phyloP scores from a whole-genome alignment of 169 alveolate species.

The Babesia divergens region DNA sequence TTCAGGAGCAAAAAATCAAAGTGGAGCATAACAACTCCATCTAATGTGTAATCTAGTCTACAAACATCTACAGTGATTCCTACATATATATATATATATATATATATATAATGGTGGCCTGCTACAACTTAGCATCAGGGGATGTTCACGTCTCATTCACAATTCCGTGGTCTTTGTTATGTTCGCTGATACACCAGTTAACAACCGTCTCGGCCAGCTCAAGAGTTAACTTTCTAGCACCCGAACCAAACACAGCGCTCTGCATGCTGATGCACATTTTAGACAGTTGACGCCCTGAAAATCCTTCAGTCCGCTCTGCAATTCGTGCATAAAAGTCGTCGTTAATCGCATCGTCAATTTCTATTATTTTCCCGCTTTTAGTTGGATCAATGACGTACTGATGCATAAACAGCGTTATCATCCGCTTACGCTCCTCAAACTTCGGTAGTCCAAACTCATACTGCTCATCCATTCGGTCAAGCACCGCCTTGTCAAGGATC shows the following conservation, averaged over 20 bases:
- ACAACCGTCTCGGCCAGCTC: constrained; percentile 79
- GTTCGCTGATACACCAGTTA: constrained; percentile 72
- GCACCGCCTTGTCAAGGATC: constrained; percentile 90
- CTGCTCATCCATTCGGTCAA: constrained; percentile 93
- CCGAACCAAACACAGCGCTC: constrained; percentile 79
- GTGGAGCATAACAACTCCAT: too few species aligned
- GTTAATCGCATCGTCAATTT: constrained; percentile 76
- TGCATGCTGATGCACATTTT: constrained; percentile 81
- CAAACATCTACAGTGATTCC: too few species aligned
- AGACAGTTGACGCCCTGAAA: constrained; percentile 94
- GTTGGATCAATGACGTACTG: constrained; percentile 81
- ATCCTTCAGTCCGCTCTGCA: constrained; percentile 87
- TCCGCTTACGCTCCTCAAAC: constrained; percentile 83
- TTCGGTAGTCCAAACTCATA: constrained; percentile 91
- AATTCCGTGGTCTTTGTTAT: background rate
- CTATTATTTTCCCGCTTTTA: constrained; percentile 56
- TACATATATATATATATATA: too few species aligned
- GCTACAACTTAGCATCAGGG: too few species aligned
- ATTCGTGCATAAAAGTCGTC: constrained; percentile 72
- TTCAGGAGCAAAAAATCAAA: background rate
- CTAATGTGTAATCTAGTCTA: too few species aligned
- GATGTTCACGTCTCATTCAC: too few species aligned
- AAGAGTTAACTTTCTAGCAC: constrained; percentile 68
- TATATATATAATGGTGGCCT: too few species aligned
- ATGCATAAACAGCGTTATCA: constrained; percentile 88